Percentiles rank a stretch among this genome's conserved stretches.
phyloP scores from a whole-genome alignment of 2,329 filamentous ascomycete species.

The Epichloe typhina region DNA sequence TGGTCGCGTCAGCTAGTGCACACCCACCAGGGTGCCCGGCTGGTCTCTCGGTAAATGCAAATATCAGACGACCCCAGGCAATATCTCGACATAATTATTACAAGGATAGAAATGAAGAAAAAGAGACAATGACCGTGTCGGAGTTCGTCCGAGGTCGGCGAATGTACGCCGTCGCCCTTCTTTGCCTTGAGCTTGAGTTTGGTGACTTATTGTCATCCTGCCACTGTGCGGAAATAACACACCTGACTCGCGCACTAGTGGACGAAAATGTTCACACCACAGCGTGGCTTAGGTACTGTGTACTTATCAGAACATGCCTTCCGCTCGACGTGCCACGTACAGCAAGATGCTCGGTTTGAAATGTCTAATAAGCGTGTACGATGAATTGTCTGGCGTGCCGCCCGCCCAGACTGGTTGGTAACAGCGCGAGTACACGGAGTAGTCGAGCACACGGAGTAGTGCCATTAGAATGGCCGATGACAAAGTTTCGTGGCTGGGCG shows the following conservation, averaged over 20 bases:
- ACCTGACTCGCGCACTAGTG: neutral
- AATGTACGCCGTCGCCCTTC: neutral
- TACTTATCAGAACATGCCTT: neutral
- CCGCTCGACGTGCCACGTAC: too few relatives aligned
- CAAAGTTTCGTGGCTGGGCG: slow-evolving; percentile 1
- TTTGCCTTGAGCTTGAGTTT: neutral
- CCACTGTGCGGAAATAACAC: neutral
- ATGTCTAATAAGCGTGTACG: too few relatives aligned
- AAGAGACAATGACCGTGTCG: slow-evolving; percentile 4
- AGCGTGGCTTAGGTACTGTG: neutral
- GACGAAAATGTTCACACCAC: neutral
- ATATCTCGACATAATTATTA: neutral
- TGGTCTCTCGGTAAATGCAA: slow-evolving; percentile 6
- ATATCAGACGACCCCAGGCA: neutral
- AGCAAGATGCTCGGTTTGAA: too few relatives aligned
- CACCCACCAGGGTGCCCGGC: slow-evolving; percentile 1
- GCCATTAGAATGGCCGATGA: neutral
- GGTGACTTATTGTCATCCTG: neutral
- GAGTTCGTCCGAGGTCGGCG: slow-evolving; percentile 8
- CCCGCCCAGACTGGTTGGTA: neutral
- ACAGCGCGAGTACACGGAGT: neutral
- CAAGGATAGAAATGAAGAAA: slow-evolving; percentile 2
- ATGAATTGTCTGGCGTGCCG: too few relatives aligned
- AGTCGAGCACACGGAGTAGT: neutral
- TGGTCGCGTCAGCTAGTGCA: neutral